Base-by-base conservation (phyloP, 345 rosid species). In the Camelina sativa region DNA sequence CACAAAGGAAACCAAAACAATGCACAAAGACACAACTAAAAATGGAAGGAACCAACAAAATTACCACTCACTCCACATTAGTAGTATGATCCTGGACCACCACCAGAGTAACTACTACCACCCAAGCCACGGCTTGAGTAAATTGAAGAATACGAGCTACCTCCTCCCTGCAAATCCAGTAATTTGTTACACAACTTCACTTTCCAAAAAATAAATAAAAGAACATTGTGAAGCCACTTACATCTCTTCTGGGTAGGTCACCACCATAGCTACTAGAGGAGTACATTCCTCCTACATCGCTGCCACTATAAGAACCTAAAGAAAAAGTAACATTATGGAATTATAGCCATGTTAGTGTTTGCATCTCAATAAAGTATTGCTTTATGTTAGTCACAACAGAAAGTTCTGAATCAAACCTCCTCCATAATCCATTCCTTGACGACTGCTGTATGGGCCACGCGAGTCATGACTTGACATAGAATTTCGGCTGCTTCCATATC, bases 51-150 rank as follows among this genome's bases (percentile, higher is more conserved):
- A 75, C 53, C 5, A 61, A 11, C 5, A 61, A 11, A 30, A 35
- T 48, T 68, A 32, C 50, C 41, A 44, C 65, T 44, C 65, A 81
- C 89, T 80, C 82, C 82, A 86, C 87, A 81, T 88, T 76, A 95
- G 68, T 95, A 95, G 80, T 92, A 95, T 65, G 97, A 87, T 25
- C 99, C 94, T 53, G 93, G 89, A 79, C 96, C 90, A 82, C 98
- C 71, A 50, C 91, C 91, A 87, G 89, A 84, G 85, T 92, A 92
- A 76, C 84, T 80, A 83, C 88, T 83, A 69, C 97, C 87, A 16
- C 93, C 89, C 82, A 84, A 77, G 46, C 96, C 86, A 74, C 97
- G 99, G 81, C 91, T 80, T 6, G 98, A 79, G 75, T 95, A 92
- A 73, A 89, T 60, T 16, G 97, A 89, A 41, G 99, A 86, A 79